Percentiles rank a stretch among this genome's conserved stretches.
Evolutionary conservation across 2,329 filamentous ascomycete species (phyloP).

Genomic region (Chaetomium sp.): DNA sequence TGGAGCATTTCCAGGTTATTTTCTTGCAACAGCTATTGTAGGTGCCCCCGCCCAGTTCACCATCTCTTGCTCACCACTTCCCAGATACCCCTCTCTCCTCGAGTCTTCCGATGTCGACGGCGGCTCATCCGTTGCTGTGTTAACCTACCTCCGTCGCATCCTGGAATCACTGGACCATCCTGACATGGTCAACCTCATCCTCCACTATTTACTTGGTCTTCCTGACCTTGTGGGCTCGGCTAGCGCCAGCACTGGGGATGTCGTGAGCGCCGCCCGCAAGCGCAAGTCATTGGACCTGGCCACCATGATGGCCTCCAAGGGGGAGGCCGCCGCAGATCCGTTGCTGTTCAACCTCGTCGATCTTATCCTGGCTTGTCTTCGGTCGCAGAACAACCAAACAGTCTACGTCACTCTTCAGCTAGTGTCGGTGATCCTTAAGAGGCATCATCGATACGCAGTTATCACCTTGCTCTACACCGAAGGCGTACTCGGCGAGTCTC

Average conservation of each 20-base stretch:
- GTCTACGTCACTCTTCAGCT: conserved; percentile 87
- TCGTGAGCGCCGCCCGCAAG: conserved; percentile 70
- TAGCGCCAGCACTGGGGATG: conserved; percentile 48
- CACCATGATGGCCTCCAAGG: conserved; percentile 73
- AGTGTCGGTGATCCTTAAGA: conserved; percentile 79
- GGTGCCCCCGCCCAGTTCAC: conserved; percentile 39
- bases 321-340: conserved; percentile 74
- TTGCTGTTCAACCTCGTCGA: conserved; percentile 92
- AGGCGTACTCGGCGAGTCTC: conserved; percentile 54
- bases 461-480: conserved; percentile 73
- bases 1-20: conserved; percentile 96
- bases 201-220: conserved; percentile 87
- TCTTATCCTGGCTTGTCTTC: conserved; percentile 80
- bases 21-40: conserved; percentile 93
- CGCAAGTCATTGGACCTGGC: conserved; percentile 88
- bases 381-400: conserved; percentile 84
- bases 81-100: conserved; percentile 87
- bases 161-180: conserved; percentile 89
- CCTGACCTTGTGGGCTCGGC: conserved; percentile 56
- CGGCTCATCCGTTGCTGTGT: conserved; percentile 91
- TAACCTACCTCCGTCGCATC: conserved; percentile 89
- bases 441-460: conserved; percentile 85
- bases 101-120: conserved; percentile 97
- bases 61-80: conserved; percentile 21
- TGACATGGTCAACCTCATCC: conserved; percentile 89